phyloP scores from a whole-genome alignment of 192 early-diverging fungal genomes.

The Thoreauomyces humboldtii region DNA sequence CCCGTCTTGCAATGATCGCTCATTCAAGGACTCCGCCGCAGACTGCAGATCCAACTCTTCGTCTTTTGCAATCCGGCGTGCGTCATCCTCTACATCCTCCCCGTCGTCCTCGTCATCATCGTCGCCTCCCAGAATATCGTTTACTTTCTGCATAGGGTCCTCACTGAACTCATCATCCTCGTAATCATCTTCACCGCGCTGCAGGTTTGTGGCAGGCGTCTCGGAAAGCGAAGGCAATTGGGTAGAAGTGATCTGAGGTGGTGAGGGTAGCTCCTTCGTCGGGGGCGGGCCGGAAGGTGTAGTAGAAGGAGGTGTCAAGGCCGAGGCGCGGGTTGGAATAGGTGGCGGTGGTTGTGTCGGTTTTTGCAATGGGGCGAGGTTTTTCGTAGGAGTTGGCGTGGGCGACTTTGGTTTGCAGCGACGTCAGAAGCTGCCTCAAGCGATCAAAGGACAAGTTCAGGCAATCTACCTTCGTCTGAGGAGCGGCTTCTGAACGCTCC shows the following conservation, averaged over 20 bases:
- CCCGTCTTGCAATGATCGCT: not conserved
- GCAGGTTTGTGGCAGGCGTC: not conserved
- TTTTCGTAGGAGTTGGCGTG: too few species aligned
- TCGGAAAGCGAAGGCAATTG: not conserved
- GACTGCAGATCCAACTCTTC: not conserved
- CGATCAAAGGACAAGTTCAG: too few species aligned
- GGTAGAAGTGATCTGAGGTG: not conserved
- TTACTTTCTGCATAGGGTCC: not conserved
- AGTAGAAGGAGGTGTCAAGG: not conserved
- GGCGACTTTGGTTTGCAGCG: too few species aligned
- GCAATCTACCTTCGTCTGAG: too few species aligned
- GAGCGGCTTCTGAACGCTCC: too few species aligned
- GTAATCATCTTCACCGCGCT: not conserved
- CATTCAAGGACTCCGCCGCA: not conserved
- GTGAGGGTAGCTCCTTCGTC: slow-evolving; percentile 1
- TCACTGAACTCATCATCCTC: slow-evolving; percentile 6
- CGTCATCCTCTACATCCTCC: not conserved
- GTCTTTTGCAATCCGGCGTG: not conserved
- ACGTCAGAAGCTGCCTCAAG: too few species aligned
- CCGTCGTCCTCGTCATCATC: not conserved
- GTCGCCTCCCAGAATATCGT: not conserved
- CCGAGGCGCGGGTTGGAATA: not conserved
- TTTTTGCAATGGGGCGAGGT: not conserved
- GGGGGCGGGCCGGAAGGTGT: slow-evolving; percentile 17
- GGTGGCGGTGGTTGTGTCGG: not conserved